Evolutionary conservation across 805 yeast genomes (phyloP).

Genomic region (Candida ortonii): DNA sequence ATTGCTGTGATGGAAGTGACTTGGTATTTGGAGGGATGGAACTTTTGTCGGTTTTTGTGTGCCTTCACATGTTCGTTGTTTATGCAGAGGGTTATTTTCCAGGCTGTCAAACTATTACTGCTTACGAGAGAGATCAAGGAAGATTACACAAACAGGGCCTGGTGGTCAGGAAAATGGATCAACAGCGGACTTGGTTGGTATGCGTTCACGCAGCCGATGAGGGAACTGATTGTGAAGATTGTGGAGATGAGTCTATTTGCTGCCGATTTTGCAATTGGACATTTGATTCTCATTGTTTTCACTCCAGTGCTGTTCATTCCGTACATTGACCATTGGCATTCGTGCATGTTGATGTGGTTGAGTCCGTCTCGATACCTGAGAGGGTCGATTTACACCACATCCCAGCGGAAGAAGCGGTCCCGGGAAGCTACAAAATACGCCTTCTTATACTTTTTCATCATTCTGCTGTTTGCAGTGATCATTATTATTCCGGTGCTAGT

Average conservation of each 20-base stretch:
- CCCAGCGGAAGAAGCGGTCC: constrained; percentile 39
- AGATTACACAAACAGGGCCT: constrained; percentile 42
- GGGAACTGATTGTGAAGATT: constrained; percentile 46
- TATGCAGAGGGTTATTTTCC: constrained; percentile 37
- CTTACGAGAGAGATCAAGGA: constrained; percentile 42
- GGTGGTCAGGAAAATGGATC: constrained; percentile 57
- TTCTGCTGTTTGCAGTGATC: constrained; percentile 39
- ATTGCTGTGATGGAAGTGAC: constrained; percentile 36
- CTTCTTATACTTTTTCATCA: constrained; percentile 41
- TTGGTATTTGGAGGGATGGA: constrained; percentile 42
- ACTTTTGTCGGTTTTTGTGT: constrained; percentile 37
- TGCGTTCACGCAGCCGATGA: constrained; percentile 40
- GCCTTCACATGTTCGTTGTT: constrained; percentile 38
- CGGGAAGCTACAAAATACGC: constrained; percentile 44
- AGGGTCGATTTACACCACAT: constrained; percentile 39
- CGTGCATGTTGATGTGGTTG: constrained; percentile 49
- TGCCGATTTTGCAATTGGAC: constrained; percentile 47
- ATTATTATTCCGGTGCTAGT: constrained; percentile 49
- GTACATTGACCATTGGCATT: constrained; percentile 46
- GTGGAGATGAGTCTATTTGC: constrained; percentile 45
- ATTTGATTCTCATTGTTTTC: constrained; percentile 38
- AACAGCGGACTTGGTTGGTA: constrained; percentile 37
- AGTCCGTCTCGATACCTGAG: constrained; percentile 37
- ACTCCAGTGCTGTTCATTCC: constrained; percentile 44
- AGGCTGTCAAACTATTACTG: constrained; percentile 31